Evolutionary conservation across 2,329 filamentous ascomycete genomes (phyloP), one percentile per base, ranked within the genome.

Genomic region (Nemania diffusa): DNA sequence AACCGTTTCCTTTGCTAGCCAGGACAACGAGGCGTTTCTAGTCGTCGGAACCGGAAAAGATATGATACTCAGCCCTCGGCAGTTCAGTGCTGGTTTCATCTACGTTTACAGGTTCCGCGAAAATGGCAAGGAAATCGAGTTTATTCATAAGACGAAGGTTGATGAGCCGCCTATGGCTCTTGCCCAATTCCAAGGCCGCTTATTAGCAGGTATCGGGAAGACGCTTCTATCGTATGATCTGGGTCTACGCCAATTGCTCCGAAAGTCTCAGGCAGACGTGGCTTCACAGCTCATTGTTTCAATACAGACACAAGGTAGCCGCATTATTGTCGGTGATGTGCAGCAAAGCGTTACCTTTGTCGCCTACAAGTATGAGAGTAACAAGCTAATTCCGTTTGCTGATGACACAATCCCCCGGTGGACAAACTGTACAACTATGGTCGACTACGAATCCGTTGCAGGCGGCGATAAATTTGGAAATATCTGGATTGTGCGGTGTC

Each of bases 381-480:
- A 98, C 80, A 92, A 91, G 74, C 84, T 99, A 55, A 97, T 99
- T 67, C 92, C 95, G 0, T 99, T 99, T 75, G 92, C 88, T 20
- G 96, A 99, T 77, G 96, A 99, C 78, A 91, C 90, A 6, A 87
- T 97, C 68, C 86, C 94, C 57, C 90, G 96, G 34, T 98, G 94
- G 92, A 97, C 93, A 1, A 97, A 93, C 0, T 92, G 92, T 72
- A 91, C 92, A 0, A 88, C 94, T 2, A 97, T 99, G 93, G 90
- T 98, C 1, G 96, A 99, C 80, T 99, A 99, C 79, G 96, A 99
- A 78, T 97, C 96, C 0, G 90, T 92, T 26, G 94, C 94, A 2
- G 96, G 95, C 40, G 95, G 95, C 40, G 96, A 99, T 82, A 98
- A 97, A 78, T 99, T 99, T 72, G 97, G 96, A 68, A 99, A 99